Conservation (phyloP, 805 yeast species). For the Scheffersomyces amazonensis region DNA sequence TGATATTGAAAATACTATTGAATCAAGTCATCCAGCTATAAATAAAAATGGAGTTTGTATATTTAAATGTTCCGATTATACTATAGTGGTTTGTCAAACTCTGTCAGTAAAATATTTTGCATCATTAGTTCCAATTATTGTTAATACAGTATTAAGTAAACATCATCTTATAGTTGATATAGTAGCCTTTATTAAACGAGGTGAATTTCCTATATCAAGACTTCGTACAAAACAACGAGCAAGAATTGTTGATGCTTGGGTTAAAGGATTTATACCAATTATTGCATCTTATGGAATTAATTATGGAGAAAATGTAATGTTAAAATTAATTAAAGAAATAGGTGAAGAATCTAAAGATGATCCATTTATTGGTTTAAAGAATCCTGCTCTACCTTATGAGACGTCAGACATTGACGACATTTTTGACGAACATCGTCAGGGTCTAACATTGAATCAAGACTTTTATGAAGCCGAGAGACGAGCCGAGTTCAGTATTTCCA, state of each 20-base stretch:
- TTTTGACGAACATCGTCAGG: slow-evolving; percentile 29
- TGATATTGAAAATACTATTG: slow-evolving; percentile 65
- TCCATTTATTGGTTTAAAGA: slow-evolving; percentile 36
- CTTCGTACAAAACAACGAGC: slow-evolving; percentile 77
- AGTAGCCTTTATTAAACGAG: slow-evolving; percentile 70
- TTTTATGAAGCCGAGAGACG: slow-evolving; percentile 3
- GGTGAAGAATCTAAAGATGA: slow-evolving; percentile 40
- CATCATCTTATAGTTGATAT: slow-evolving; percentile 84
- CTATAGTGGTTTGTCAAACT: slow-evolving; percentile 71
- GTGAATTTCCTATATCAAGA: slow-evolving; percentile 65
- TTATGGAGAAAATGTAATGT: slow-evolving; percentile 64
- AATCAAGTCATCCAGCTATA: slow-evolving; percentile 50
- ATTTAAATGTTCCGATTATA: slow-evolving; percentile 78
- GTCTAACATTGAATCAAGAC: slow-evolving; percentile 25
- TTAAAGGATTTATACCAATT: slow-evolving; percentile 43
- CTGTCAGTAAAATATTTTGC: slow-evolving; percentile 52
- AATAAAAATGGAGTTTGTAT: slow-evolving; percentile 62
- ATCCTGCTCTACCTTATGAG: slow-evolving; percentile 43
- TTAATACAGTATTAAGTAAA: slow-evolving; percentile 70
- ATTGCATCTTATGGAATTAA: slow-evolving; percentile 48
- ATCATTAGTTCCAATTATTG: slow-evolving; percentile 79
- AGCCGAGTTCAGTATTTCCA: slow-evolving; percentile 12
- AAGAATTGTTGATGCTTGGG: slow-evolving; percentile 56
- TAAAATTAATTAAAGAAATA: slow-evolving; percentile 55
- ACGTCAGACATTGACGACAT: slow-evolving; percentile 21